phyloP scores from a whole-genome alignment of 768 basidiomycete genomes.

The Guyanaporus albipodus region DNA sequence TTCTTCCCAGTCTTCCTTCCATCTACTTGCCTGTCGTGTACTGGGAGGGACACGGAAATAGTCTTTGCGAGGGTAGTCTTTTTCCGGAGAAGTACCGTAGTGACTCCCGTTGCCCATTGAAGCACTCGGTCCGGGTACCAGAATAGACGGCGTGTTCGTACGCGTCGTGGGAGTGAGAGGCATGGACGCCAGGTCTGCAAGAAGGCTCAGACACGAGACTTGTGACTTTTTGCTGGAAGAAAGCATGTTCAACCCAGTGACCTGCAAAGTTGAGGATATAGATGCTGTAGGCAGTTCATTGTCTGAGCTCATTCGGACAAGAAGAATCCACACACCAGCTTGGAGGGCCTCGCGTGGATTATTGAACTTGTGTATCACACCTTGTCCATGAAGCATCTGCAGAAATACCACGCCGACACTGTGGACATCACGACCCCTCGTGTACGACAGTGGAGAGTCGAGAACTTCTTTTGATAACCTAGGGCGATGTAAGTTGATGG shows the following conservation, averaged over 20 bases:
- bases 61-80: slow-evolving; percentile 63
- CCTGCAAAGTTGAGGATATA: slow-evolving; percentile 49
- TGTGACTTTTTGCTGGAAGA: slow-evolving; percentile 51
- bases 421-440: slow-evolving; percentile 78
- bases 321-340: slow-evolving; percentile 38
- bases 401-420: slow-evolving; percentile 72
- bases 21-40: slow-evolving; percentile 64
- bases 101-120: slow-evolving; percentile 41
- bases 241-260: slow-evolving; percentile 58
- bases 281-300: slow-evolving; percentile 36
- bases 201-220: slow-evolving; percentile 52
- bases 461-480: slow-evolving; percentile 79
- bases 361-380: slow-evolving; percentile 53
- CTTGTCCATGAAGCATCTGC: slow-evolving; percentile 82
- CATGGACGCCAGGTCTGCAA: slow-evolving; percentile 52
- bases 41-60: slow-evolving; percentile 44
- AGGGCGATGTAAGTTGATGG: not conserved
- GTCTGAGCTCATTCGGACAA: not conserved
- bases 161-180: slow-evolving; percentile 27
- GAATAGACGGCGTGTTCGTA: slow-evolving; percentile 16
- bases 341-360: slow-evolving; percentile 57
- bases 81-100: slow-evolving; percentile 55
- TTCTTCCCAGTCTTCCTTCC: slow-evolving; percentile 94
- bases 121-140: slow-evolving; percentile 37
- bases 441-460: slow-evolving; percentile 75